Base-by-base conservation (phyloP, 2,329 filamentous ascomycete genomes). In the Diplodia corticola region DNA sequence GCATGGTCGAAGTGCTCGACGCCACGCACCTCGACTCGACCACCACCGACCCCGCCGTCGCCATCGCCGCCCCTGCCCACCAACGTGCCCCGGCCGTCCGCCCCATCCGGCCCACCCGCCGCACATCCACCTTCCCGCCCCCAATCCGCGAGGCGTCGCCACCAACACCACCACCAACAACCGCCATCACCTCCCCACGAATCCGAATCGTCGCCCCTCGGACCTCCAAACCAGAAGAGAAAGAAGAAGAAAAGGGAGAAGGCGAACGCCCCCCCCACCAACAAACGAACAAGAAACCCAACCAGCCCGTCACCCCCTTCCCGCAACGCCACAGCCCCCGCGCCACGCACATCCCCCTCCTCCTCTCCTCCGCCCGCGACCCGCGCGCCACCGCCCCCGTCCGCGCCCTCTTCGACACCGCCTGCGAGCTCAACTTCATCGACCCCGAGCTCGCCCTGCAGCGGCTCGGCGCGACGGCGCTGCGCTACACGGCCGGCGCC, bases 131-230 rank as follows among this genome's bases (percentile, higher is more conserved):
- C 50, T 37, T 55, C 24, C 64, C 57, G 67, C 48, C 57, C 50
- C 57, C 69, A 67, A 67, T 68, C 69, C 69, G 68, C 66, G 68
- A 53, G 60, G 53, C 66, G 28, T 30, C 44, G 46, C 65, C 63
- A 44, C 54, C 65, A 44, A 50, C 60, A n/a, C n/a, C n/a, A n/a
- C 35, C 44, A 49, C 65, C 63, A 44, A 57, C 65, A 44, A 50
- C 60, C 53, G 46, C 54, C 44, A 13, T 40, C 35, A 10, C 4
- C 28, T 10, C 40, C 48, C 37, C 51, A 35, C 64, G 20, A 60
- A 49, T 64, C 49, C 20, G 24, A 15, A 55, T 40, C 33, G 12
- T 13, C 53, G 20, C 53, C 53, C 33, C 53, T 3, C 20, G n/a
- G 30, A 20, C 53, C 12, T 2, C 33, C n/a, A 10, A 49, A 7